Evolutionary conservation across 495 filamentous ascomycete species (phyloP), one percentile per base, ranked within the genome.

Genomic region (Recurvomyces mirabilis): DNA sequence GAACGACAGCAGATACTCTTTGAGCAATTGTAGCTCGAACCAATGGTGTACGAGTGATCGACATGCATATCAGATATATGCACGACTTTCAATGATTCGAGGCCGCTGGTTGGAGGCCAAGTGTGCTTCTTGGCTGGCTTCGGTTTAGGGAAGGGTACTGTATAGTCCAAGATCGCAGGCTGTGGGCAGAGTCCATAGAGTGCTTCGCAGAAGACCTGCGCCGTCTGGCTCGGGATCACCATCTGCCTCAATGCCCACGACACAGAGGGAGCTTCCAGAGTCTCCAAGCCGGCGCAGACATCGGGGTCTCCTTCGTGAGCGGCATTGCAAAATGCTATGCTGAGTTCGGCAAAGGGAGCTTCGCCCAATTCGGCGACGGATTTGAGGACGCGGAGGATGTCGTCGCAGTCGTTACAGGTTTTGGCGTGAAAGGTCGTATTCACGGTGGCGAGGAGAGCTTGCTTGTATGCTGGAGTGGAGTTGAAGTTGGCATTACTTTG

Each of bases 1-100:
- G 61, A 53, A 39, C 73, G 56, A 49, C 73, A 77, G 52, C 73
- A 77, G 47, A 77, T 72, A 7, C 67, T 69, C 49, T 74, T 74
- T 17, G 68, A 60, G 50, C 71, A 76, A 41, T 70, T 61, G 23
- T 66, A 66, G 51, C 57, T 73, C 4, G 71, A 59, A 1, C 71
- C 73, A 4, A 59, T 54, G 17, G 65, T 66, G 48, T 77, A 77
- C 26, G 55, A 61, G 0, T 63, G 62, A 47, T 77, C 73, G 36
- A 75, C 59, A 46, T 77, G 73, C 7, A 71, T 73, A 48, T 77
- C 73, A 20, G 65, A 73, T 55, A 70, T 70, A 47, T 77, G 73
- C 12, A 73, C 71, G 11, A 77, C 60, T 20, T 68, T 58, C 51
- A 75, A 52, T 12, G 73, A 67, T 15, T 59, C 46, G 49, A 67